Evolutionary conservation across 2,329 filamentous ascomycete species (phyloP), one percentile per base, ranked within the genome.

Genomic region (Exophiala dermatitidis): DNA sequence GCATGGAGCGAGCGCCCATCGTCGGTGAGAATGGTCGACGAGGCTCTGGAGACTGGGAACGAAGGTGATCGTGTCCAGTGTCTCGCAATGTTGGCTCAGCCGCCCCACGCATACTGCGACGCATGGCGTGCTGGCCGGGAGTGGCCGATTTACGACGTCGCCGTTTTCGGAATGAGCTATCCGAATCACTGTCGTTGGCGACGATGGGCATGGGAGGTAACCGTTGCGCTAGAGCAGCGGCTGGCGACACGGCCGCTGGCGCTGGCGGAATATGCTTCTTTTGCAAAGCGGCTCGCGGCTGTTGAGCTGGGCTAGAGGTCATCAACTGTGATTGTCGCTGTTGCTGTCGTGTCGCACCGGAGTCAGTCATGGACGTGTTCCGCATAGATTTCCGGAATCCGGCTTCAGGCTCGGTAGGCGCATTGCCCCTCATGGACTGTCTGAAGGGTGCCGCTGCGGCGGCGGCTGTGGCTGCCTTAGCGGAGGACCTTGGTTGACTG

Each of bases 151-250:
- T 56, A 38, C 70, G 69, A 36, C 77, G 71, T 56, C 79, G 78
- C 41, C 74, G 70, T 30, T 88, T 84, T 64, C 81, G 85, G 72
- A 95, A 95, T 66, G 88, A 95, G 70, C 87, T 95, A 42, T 72
- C 71, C 2, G 73, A 76, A 62, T 88, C 84, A 63, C 85, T 88
- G 30, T 79, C 83, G 60, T 83, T 81, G 0, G 84, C 48, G 12
- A 43, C 12, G 19, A 54, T 12, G 2, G 48, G 53, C 34, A 42
- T 46, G n/a, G 57, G 50, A 30, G 40, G 47, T 37, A 49, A 10
- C 31, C 47, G 36, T 31, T 50, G 47, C 3, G 42, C 38, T 6
- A 34, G 37, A 5, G 44, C 50, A 33, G 54, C 19, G 6, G 50
- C 46, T n/a, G 52, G 47, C 10, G 48, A 42, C 7, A 51, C 47